Evolutionary conservation across 2,329 filamentous ascomycete genomes (phyloP).

Genomic region (Paracorniculantispora psalliotae): DNA sequence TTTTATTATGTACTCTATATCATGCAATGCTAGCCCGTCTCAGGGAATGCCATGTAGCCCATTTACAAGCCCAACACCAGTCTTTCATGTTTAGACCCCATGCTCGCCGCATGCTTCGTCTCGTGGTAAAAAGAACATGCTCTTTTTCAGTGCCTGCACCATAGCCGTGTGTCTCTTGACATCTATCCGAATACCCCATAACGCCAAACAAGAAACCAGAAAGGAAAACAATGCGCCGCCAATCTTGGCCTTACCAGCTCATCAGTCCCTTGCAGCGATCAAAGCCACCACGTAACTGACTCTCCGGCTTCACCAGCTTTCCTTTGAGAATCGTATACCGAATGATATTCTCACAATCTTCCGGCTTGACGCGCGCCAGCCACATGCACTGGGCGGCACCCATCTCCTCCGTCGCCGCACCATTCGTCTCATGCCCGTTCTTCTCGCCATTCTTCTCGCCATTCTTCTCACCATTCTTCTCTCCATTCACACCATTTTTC

Average conservation of each 20-base stretch:
- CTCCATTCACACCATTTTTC: no score
- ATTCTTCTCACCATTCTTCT: not conserved
- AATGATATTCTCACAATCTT: slow-evolving; percentile 91
- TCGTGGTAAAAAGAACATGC: no score
- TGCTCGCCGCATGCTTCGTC: no score
- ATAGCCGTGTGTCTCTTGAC: no score
- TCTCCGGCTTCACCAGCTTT: slow-evolving; percentile 85
- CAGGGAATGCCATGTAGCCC: no score
- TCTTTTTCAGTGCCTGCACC: no score
- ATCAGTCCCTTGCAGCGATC: slow-evolving; percentile 73
- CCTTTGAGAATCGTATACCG: slow-evolving; percentile 86
- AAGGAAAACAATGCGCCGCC: not conserved
- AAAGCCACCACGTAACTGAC: slow-evolving; percentile 84
- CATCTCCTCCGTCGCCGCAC: slow-evolving; percentile 30
- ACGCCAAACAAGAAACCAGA: not conserved
- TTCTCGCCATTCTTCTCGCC: not conserved
- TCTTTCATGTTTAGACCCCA: no score
- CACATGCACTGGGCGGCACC: slow-evolving; percentile 87
- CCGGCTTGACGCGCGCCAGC: slow-evolving; percentile 77
- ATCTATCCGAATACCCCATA: no score
- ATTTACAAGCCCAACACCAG: no score
- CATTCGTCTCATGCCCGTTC: slow-evolving; percentile 19
- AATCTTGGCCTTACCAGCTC: slow-evolving; percentile 67
- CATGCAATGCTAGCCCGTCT: no score
- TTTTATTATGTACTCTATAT: no score